Conservation (phyloP, 2,329 filamentous ascomycete genomes). For the Pseudonectria buxi region DNA sequence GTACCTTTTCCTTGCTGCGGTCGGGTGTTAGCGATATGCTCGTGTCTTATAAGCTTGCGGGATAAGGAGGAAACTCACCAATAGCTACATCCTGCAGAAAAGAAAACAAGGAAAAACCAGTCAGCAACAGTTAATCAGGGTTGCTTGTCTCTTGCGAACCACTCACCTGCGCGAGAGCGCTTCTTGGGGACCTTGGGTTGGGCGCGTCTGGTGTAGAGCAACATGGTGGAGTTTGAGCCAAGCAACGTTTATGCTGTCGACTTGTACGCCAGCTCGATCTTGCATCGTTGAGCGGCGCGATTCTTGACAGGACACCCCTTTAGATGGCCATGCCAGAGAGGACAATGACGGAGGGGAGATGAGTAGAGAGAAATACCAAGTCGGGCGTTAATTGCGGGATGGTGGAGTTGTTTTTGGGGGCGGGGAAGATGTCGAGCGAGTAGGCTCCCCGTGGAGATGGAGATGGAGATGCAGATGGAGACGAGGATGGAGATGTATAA, state of each 20-base stretch:
- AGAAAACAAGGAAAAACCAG: slow-evolving; percentile 3
- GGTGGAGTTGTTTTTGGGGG: not conserved
- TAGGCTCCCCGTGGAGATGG: too few relatives aligned
- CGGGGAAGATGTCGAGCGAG: too few relatives aligned
- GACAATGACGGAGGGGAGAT: too few relatives aligned
- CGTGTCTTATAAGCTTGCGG: slow-evolving; percentile 11
- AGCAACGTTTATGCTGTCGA: too few relatives aligned
- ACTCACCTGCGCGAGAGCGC: slow-evolving; percentile 53
- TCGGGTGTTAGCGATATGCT: slow-evolving; percentile 9
- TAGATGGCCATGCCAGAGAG: too few relatives aligned
- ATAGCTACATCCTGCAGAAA: slow-evolving; percentile 40
- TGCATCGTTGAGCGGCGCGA: too few relatives aligned
- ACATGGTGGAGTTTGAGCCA: slow-evolving; percentile 31
- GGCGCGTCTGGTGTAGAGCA: slow-evolving; percentile 52
- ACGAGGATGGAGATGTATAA: too few relatives aligned
- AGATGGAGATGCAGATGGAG: too few relatives aligned
- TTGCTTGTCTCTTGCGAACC: not conserved
- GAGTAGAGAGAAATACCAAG: too few relatives aligned
- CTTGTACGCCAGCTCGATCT: too few relatives aligned
- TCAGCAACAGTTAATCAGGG: slow-evolving; percentile 1
- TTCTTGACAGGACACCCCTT: too few relatives aligned
- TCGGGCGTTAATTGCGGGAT: not conserved
- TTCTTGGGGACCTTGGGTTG: slow-evolving; percentile 52
- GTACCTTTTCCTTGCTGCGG: slow-evolving; percentile 48
- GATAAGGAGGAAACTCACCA: slow-evolving; percentile 34